Conservation (phyloP, 148 eudicot genomes). For the Beta vulgaris region DNA sequence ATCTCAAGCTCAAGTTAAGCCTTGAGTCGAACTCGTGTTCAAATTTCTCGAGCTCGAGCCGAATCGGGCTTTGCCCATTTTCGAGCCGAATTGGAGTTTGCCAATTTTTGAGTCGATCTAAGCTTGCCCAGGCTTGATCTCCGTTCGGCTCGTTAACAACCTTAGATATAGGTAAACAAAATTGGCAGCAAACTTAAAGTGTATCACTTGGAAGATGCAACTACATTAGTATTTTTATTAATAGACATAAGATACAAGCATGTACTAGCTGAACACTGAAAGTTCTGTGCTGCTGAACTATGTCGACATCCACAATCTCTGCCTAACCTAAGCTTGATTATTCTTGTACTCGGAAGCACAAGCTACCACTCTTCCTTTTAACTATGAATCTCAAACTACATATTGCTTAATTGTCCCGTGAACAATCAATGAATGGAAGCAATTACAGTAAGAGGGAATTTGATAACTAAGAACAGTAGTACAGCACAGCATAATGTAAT, state of each 20-base stretch:
- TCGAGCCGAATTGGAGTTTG: too few species aligned
- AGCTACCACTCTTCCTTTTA: not conserved
- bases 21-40: too few species aligned
- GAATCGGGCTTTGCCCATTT: too few species aligned
- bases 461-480: not conserved
- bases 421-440: not conserved
- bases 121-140: too few species aligned
- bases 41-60: too few species aligned
- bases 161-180: too few species aligned
- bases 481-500: not conserved
- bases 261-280: not conserved
- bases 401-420: not conserved
- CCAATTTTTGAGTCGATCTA: too few species aligned
- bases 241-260: too few species aligned
- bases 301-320: not conserved
- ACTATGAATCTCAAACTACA: not conserved
- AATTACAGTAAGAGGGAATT: not conserved
- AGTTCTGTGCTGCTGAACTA: not conserved
- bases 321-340: not conserved
- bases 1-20: too few species aligned
- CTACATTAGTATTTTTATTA: not conserved
- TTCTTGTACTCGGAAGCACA: not conserved
- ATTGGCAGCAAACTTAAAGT: too few species aligned
- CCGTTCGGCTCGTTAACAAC: too few species aligned
- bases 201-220: too few species aligned